Evolutionary conservation across 1,284 basidiomycete genomes (phyloP), one percentile per base, ranked within the genome.

Genomic region (Sporisorium sorghi): DNA sequence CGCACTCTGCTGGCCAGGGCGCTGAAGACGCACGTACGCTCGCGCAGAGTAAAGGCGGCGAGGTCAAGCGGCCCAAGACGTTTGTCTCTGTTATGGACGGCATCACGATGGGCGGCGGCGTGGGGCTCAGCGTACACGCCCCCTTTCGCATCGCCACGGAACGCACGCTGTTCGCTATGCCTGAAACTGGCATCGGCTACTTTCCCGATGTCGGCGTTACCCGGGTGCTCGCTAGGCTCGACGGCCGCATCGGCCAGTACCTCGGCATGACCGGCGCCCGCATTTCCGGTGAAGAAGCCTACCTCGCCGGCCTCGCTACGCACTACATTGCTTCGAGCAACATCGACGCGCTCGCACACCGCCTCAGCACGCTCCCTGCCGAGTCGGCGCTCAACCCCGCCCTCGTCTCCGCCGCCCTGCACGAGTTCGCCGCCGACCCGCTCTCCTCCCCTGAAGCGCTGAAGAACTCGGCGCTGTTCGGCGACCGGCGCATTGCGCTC

Each of bases 131-230:
- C 32, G 90, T 92, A n/a, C 90, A 92, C 71, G 95, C 94, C 5
- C 89, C 91, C 0, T 94, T 99, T 86, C 89, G 97, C 69, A 89
- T 99, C 63, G 95, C 95, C 4, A 98, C 97, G 4, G 94, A 97
- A 85, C 92, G 92, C 46, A 97, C 96, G 0, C n/a, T 83, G 46
- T 81, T 81, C 39, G 92, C 94, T n/a, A 99, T 99, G 96, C 97
- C 97, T 35, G 83, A 84, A 65, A 82, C 81, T 10, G 80, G 78
- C n/a, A 84, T 84, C 43, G 83, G 83, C 37, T 83, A 82, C 69
- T 84, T 88, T 78, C 94, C 93, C 30, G 93, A 96, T 85, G 96
- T 99, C 51, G 97, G 97, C 37, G 92, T 92, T 43, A 94, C 90
- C 77, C 92, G 91, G 86, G 94, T 94, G 86, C 87, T 99, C 56